Base-by-base conservation (phyloP, 306 rosid species). In the Trifolium subterraneum region DNA sequence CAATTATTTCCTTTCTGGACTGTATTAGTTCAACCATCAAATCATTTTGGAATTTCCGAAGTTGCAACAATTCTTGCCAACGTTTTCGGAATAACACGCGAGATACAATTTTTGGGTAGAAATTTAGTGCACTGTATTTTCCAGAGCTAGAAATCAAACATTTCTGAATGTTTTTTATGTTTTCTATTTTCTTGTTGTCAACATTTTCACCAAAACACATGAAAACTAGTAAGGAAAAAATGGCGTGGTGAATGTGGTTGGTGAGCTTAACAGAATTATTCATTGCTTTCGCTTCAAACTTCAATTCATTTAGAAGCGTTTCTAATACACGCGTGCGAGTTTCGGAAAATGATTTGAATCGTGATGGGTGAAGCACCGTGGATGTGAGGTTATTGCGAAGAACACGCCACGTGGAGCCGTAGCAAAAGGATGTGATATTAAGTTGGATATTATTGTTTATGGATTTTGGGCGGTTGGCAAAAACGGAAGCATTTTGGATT, bases 351-450 rank as follows among this genome's bases (percentile, higher is more conserved):
- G 87, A 73, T 0, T 58, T 64, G 22, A 77, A 19, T 1, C 78
- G 75, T 2, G 75, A 47, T 2, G 70, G 80, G 59, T 77, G 83
- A 8, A 84, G 85, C 22, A 80, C 80, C 65, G 77, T 64, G 5
- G 67, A 18, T 12, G 78, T 55, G 58, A 84, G 82, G 63, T 84
- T 84, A 6, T 84, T 84, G 8, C 87, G 84, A 54, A 84, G 74
- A 41, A 54, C 0, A 7, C 87, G 84, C 87, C 87, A 84, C 1
- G 71, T 73, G 70, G 82, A 9, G 2, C 84, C 84, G 31, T 84
- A 84, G 47, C 8, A 29, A 39, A 78, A 79, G 29, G 80, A 44
- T 74, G 3, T 47, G 60, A 84, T 73, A 55, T 51, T 80, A 22
- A 38, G 82, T 4, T 72, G 84, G 64, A 73, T 6, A 5, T 77